Evolutionary conservation across 805 yeast genomes (phyloP), one percentile per base, ranked within the genome.

Genomic region (Metschnikowia santaceciliae): DNA sequence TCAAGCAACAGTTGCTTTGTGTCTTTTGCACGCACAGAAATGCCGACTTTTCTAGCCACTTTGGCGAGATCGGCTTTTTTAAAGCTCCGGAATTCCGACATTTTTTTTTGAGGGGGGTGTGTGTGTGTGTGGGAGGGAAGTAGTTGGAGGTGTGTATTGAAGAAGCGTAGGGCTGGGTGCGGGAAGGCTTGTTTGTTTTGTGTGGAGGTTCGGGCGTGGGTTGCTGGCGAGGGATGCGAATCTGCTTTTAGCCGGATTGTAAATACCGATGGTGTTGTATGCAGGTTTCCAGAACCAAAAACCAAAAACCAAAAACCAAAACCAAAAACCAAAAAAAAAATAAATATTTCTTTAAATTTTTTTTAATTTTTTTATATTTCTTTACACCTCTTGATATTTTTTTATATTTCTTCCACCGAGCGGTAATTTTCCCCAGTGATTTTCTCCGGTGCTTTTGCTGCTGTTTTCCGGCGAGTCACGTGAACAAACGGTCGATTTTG

Each of bases 1-100:
- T 72, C 76, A 30, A 71, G 60, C 60, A 74, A 68, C 3, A 68
- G 61, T 57, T 67, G 70, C 61, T 74, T 74, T 42, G 77, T 73
- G 57, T 72, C 77, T 56, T 73, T 74, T 39, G 70, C 54, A 46
- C 64, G 58, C 35, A 68, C 63, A 44, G 64, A 59, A 32, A 72
- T 55, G 34, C 70, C 77, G 37, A 69, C 66, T 52, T 68, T 69
- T 38, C 60, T 67, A 52, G 69, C 68, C 37, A 66, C 70, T 40
- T 57, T 60, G 56, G 68, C 61, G 53, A 74, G 64, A 48, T 74
- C 78, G 40, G 76, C 75, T 59, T 74, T 74, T 56, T 69, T 74
- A 55, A 59, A 69, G 40, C 61, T 53, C 38, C 58, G 60, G 59
- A 63, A 69, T 35, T 69, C 72, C 42, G 72, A 64, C 77, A 72